A percentile compares a stretch with the other conserved stretches of the same genome.
Evolutionary conservation across 768 basidiomycete species (phyloP).

Genomic region (Xerocomus potaroensis): DNA sequence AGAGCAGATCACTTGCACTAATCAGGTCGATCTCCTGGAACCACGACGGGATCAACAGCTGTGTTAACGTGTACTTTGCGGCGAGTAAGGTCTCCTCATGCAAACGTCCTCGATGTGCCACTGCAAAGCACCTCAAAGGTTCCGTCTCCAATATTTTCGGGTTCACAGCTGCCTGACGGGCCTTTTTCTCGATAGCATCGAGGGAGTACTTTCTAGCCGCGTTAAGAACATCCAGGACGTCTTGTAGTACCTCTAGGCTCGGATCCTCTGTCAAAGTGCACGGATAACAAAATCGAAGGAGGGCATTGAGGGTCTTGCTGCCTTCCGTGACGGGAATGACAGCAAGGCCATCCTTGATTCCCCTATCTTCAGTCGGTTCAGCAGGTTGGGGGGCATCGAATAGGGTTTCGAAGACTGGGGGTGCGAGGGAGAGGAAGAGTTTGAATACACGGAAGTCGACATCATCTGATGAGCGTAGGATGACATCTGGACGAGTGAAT

Average conservation of each 20-base stretch:
- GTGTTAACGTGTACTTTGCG: conserved; percentile 25
- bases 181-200: conserved; percentile 11
- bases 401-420: conserved; percentile 32
- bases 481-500: too few species aligned
- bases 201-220: conserved; percentile 18
- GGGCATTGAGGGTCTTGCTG: conserved; percentile 19
- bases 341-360: conserved; percentile 14
- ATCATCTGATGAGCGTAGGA: conserved; percentile 25
- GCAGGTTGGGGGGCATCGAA: conserved; percentile 28
- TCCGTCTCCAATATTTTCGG: conserved; percentile 16
- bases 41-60: conserved; percentile 19
- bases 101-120: conserved; percentile 25
- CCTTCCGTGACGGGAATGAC: conserved; percentile 20
- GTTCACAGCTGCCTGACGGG: conserved; percentile 18
- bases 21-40: conserved; percentile 27
- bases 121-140: conserved; percentile 30
- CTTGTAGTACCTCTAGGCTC: conserved; percentile 7
- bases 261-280: conserved; percentile 21
- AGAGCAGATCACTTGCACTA: conserved; percentile 23
- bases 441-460: conserved; percentile 32
- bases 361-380: conserved; percentile 3
- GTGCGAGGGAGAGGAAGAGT: conserved; percentile 31
- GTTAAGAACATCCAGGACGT: conserved; percentile 6
- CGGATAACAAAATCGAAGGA: conserved; percentile 29
- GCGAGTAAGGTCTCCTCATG: conserved; percentile 24